Base-by-base conservation (phyloP, 129 eudicot genomes). In the Heracleum sosnowskyi region DNA sequence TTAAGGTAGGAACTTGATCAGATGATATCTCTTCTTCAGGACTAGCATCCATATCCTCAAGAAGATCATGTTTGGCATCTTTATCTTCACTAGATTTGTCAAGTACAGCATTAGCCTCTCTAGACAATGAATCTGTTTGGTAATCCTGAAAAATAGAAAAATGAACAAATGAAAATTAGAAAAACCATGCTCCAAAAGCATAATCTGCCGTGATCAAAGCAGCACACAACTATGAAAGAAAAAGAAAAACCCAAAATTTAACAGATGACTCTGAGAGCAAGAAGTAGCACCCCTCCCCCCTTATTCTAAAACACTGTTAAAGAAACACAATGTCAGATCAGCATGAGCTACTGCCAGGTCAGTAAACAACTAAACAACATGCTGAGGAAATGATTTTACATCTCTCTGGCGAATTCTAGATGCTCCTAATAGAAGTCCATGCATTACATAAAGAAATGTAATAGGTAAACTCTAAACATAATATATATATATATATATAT, bases 1-100 rank as follows among this genome's bases (percentile, higher is more conserved):
- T 89, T 63, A 91, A 86, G 55, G 98, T 86, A 45, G 88, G 93
- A 82, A 88, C 94, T 83, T 89, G 89, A 86, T 91, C 97, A 34
- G 93, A 80, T 42, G 69, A 81, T 55, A 63, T 53, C 75, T 86
- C 92, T 41, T 87, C 90, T 57, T 88, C 90, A 24, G 85, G 68
- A 55, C 73, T 85, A 73, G 86, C 88, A 70, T 74, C 75, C 79
- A 82, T 87, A 84, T 85, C 93, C 77, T 87, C 90, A 44, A 51
- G 51, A 68, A 47, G 69, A 53, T 74, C 82, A 85, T 73, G 64
- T 36, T 66, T 76, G 69, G 86, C 83, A 82, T 74, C 79, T 51
- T 85, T 79, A 53, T 80, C 89, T 84, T 88, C 90, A 33, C 68
- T 80, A 68, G 90, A 82, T 74, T 84, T 84, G 79, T 83, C 84